Evolutionary conservation across 164 flowering plant species (phyloP), one percentile per base, ranked within the genome.

Genomic region (Stephania cephalantha): DNA sequence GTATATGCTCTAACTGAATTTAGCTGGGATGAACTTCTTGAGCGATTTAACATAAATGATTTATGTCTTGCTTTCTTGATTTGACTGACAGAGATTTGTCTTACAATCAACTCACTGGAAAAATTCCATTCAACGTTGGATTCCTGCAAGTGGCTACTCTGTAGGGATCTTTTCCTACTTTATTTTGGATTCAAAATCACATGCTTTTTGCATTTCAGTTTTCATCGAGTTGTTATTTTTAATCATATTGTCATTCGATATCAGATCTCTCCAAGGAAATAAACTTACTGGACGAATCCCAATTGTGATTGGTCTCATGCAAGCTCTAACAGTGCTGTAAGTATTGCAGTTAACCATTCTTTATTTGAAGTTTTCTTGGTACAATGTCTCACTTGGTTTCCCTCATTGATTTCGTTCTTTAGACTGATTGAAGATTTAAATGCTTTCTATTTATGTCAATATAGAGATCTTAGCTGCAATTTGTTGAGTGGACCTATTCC

Each of bases 261-360:
- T 4, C 65, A 95, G 99, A 73, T 95, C 99, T 18, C 83, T 95
- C 85, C 98, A 95, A 84, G 91, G 95, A 20, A 95, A 95, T 75
- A 82, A 72, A 46, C 85, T 95, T 7, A 78, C 97, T 25, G 98
- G 99, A 68, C 71, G 73, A 68, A 96, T 96, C 63, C 99, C 99
- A 71, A 82, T 91, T 1, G 99, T 96, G 71, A 86, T 92, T 76
- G 98, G 99, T 66, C 79, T 96, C 76, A 96, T 96, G 99, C 99
- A 96, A 81, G 99, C 99, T 55, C 98, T 96, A 84, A 98, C 99
- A 4, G 98, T 96, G 6, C 78, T 96, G 98, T 96, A 88, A 90
- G 99, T 75, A 52, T 52, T 61, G 25, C 74, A 15, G 18, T 30
- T 75, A 35, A 17, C 46, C 46, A 9, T 58, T 58, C 63, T 55